Percentiles rank a stretch among this genome's conserved stretches.
These are phyloP conservation scores for Capsicum rhomboideum DNA, from an alignment of 257 asterid species.

Conservation along the genomic window DNA sequence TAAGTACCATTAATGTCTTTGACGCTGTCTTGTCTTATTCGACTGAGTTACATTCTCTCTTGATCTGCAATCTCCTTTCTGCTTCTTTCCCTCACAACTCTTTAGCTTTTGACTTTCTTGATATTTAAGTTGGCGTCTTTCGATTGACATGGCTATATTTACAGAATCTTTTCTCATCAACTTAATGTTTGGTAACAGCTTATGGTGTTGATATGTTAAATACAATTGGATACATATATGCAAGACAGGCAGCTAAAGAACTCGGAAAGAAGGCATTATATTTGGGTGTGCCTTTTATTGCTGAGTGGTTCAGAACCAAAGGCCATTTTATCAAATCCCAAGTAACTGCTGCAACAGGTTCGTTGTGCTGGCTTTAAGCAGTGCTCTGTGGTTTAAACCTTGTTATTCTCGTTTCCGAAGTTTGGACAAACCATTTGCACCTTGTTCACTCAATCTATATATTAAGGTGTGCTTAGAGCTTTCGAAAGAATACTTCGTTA, in stretches of 20 bases:
- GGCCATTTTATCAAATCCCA: constrained; percentile 97
- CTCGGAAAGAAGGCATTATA: constrained; percentile 94
- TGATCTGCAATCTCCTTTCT: neutral
- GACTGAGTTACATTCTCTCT: neutral
- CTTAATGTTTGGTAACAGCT: constrained; percentile 49
- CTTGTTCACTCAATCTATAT: neutral
- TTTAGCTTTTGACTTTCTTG: constrained; percentile 2
- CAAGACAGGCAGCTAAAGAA: constrained; percentile 94
- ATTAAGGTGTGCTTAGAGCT: neutral
- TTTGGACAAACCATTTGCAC: neutral
- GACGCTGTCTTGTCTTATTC: neutral
- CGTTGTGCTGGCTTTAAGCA: constrained; percentile 3
- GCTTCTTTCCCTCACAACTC: neutral
- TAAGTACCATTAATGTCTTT: neutral
- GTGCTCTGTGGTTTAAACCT: neutral
- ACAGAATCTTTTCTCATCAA: constrained; percentile 16
- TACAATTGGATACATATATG: constrained; percentile 93
- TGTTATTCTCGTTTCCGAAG: neutral
- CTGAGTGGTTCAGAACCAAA: constrained; percentile 99
- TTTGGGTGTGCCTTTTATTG: constrained; percentile 92
- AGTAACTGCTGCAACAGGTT: constrained; percentile 99
- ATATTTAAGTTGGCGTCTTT: neutral
- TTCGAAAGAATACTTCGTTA: neutral
- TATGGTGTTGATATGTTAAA: constrained; percentile 97
- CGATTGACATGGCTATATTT: constrained; percentile 3